Evolutionary conservation across 129 eudicot genomes (phyloP).

Genomic region (Flaveria ramosissima): DNA sequence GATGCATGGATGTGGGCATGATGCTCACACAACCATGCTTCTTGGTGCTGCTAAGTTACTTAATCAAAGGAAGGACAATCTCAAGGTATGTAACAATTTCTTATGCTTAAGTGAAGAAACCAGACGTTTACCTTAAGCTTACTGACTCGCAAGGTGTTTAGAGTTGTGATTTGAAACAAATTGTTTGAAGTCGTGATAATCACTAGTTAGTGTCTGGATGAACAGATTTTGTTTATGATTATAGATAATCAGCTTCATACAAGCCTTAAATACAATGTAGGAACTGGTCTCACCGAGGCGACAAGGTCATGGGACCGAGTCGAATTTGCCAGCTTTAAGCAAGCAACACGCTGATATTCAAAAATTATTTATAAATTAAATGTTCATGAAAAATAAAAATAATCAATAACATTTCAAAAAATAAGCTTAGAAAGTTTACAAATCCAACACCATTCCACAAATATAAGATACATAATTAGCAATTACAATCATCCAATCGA

Average conservation of each 20-base stretch:
- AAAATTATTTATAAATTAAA: neutral
- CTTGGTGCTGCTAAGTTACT: constrained; percentile 96
- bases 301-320: neutral
- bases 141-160: neutral
- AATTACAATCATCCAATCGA: neutral
- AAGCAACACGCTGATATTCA: neutral
- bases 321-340: neutral
- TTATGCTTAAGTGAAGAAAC: neutral
- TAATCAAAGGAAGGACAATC: constrained; percentile 62
- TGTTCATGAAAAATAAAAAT: neutral
- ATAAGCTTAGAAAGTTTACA: neutral
- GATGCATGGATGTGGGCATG: constrained; percentile 95
- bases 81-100: constrained; percentile 48
- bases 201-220: neutral
- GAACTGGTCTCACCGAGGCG: neutral
- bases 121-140: neutral
- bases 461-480: neutral
- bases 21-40: constrained; percentile 92
- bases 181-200: neutral
- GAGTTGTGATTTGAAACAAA: neutral
- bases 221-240: neutral
- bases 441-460: neutral
- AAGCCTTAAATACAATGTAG: neutral
- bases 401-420: neutral
- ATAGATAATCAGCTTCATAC: neutral